Evolutionary conservation across 2,329 filamentous ascomycete species (phyloP).

Genomic region (Tolypocladium album): DNA sequence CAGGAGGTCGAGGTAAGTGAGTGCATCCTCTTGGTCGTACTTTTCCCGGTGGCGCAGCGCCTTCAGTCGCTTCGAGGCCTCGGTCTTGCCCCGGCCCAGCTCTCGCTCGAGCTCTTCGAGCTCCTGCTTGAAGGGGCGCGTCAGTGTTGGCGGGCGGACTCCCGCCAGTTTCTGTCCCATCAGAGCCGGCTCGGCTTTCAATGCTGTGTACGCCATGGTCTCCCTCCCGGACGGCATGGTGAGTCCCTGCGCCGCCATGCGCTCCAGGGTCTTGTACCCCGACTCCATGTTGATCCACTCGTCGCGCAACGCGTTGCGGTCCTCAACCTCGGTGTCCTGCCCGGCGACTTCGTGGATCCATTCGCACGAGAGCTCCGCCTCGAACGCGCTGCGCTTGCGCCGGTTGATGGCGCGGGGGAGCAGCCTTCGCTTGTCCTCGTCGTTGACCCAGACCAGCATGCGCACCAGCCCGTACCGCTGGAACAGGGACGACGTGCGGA

Average conservation of each 20-base stretch:
- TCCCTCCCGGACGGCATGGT: conserved; percentile 34
- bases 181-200: conserved; percentile 11
- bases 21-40: conserved; percentile 9
- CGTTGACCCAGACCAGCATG: conserved; percentile 62
- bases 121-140: conserved; percentile 30
- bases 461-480: conserved; percentile 71
- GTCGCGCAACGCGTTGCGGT: conserved; percentile 29
- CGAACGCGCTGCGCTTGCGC: conserved; percentile 45
- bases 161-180: conserved; percentile 18
- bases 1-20: conserved; percentile 20
- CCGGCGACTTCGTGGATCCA: conserved; percentile 48
- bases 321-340: conserved; percentile 17
- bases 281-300: conserved; percentile 36
- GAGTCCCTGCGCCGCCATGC: conserved; percentile 35
- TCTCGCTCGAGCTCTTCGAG: conserved; percentile 26
- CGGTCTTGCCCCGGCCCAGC: conserved; percentile 5
- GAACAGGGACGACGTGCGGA: conserved; percentile 49
- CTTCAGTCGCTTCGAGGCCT: conserved; percentile 11
- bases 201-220: conserved; percentile 14
- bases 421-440: conserved; percentile 45
- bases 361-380: conserved; percentile 50
- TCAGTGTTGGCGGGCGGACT: conserved; percentile 13
- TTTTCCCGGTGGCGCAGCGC: conserved; percentile 17
- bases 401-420: conserved; percentile 48
- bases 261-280: conserved; percentile 22